Evolutionary conservation across 228 moss, liverwort and hornwort genomes (phyloP).

Genomic region (Sphagnum fallax): DNA sequence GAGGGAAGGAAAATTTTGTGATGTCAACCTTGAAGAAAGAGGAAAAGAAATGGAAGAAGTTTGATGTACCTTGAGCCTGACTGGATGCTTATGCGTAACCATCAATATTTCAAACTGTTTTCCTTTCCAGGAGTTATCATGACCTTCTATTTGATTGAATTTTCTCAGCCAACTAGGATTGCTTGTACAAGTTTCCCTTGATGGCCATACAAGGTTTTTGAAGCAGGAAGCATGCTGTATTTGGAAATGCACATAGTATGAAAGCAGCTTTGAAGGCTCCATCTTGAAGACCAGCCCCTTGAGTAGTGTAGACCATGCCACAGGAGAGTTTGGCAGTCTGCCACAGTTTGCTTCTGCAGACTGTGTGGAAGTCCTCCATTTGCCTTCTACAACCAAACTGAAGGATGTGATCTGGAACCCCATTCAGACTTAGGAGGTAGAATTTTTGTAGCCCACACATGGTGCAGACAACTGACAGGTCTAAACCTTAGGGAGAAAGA

Average conservation of each 20-base stretch:
- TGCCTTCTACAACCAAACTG: slow-evolving; percentile 60
- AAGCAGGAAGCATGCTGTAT: slow-evolving; percentile 44
- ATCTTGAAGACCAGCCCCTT: slow-evolving; percentile 31
- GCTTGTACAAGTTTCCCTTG: slow-evolving; percentile 7
- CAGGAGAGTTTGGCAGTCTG: slow-evolving; percentile 15
- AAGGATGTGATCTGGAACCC: slow-evolving; percentile 50
- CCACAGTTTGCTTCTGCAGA: slow-evolving; percentile 5
- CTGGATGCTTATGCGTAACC: slow-evolving; percentile 45
- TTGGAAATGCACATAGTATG: slow-evolving; percentile 49
- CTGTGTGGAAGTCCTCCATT: slow-evolving; percentile 8
- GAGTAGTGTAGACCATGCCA: slow-evolving; percentile 62
- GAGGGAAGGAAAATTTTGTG: too few species aligned
- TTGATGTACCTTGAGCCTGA: slow-evolving; percentile 27
- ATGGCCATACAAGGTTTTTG: slow-evolving; percentile 34
- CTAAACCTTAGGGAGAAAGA: too few species aligned
- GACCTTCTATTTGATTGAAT: slow-evolving; percentile 8
- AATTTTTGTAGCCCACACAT: too few species aligned
- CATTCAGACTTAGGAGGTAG: too few species aligned
- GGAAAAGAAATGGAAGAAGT: neutral
- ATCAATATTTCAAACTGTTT: slow-evolving; percentile 40
- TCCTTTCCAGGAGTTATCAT: slow-evolving; percentile 22
- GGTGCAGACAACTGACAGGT: too few species aligned
- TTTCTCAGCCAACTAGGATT: slow-evolving; percentile 4
- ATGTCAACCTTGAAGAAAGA: neutral
- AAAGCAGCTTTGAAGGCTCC: slow-evolving; percentile 15